Evolutionary conservation across 2,329 filamentous ascomycete genomes (phyloP).

Genomic region (Scolecobasidium constrictum): DNA sequence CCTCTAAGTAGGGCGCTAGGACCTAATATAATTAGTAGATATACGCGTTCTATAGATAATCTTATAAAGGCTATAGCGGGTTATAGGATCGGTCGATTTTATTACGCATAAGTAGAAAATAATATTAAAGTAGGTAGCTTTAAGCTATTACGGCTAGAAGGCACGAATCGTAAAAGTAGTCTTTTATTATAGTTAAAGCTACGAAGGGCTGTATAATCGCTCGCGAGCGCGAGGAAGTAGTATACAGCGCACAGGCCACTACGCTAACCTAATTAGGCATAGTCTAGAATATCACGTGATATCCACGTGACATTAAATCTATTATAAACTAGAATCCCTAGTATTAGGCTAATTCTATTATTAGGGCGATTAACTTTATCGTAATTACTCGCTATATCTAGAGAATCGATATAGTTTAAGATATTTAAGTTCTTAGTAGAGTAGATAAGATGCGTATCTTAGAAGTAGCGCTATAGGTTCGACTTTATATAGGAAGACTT

Average conservation of each 20-base stretch:
- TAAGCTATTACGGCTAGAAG: background rate
- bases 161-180: too few species aligned
- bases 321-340: background rate
- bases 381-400: background rate
- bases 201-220: too few species aligned
- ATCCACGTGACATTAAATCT: background rate
- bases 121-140: background rate
- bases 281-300: background rate
- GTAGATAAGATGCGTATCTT: background rate
- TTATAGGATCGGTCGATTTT: background rate
- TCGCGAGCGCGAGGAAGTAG: background rate
- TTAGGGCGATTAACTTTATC: background rate
- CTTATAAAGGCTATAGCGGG: background rate
- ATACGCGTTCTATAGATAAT: too few species aligned
- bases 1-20: too few species aligned
- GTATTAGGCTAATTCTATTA: slow-evolving; percentile 4
- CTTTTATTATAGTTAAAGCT: too few species aligned
- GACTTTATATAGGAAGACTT: background rate
- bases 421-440: background rate
- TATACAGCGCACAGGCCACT: background rate
- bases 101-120: background rate
- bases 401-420: background rate
- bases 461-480: background rate
- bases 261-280: background rate
- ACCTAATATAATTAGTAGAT: too few species aligned